Evolutionary conservation across 208 protist species (phyloP).

Genomic region (Acanthamoeba culbertsoni): DNA sequence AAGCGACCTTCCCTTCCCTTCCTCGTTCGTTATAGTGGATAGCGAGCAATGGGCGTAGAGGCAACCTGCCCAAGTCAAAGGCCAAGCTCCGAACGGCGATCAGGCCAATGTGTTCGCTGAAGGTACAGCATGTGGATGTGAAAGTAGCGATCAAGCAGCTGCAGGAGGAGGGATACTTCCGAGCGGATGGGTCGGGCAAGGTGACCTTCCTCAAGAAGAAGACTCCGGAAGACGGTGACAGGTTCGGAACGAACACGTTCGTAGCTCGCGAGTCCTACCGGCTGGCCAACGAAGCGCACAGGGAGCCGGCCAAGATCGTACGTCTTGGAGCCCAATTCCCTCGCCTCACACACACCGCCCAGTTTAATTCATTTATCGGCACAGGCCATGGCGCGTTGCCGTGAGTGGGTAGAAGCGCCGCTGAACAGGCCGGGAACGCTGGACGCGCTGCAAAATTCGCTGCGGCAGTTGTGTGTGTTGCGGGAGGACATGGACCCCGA

Average conservation of each 20-base stretch:
- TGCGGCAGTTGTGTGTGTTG: background rate
- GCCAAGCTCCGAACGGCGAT: slow-evolving; percentile 1
- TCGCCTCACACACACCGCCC: background rate
- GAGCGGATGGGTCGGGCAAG: background rate
- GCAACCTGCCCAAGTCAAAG: slow-evolving; percentile 26
- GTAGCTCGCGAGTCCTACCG: slow-evolving; percentile 4
- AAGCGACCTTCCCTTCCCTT: background rate
- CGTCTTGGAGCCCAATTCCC: background rate
- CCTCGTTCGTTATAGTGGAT: background rate
- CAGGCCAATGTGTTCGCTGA: slow-evolving; percentile 27
- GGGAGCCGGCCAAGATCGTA: background rate
- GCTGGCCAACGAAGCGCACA: slow-evolving; percentile 17
- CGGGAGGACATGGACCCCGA: slow-evolving; percentile 13
- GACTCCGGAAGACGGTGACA: background rate
- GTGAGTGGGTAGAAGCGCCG: slow-evolving; percentile 13
- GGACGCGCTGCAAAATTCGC: background rate
- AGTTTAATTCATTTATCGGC: too few species aligned
- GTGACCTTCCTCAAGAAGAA: slow-evolving; percentile 43
- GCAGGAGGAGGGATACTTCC: background rate
- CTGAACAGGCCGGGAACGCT: slow-evolving; percentile 20
- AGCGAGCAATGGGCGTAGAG: background rate
- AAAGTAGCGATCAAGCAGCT: background rate
- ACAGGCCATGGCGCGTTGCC: background rate
- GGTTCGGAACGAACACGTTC: background rate
- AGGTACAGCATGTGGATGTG: slow-evolving; percentile 11